Conservation (phyloP, 2,329 filamentous ascomycete genomes). For the Kalaharituber pfeilii region DNA sequence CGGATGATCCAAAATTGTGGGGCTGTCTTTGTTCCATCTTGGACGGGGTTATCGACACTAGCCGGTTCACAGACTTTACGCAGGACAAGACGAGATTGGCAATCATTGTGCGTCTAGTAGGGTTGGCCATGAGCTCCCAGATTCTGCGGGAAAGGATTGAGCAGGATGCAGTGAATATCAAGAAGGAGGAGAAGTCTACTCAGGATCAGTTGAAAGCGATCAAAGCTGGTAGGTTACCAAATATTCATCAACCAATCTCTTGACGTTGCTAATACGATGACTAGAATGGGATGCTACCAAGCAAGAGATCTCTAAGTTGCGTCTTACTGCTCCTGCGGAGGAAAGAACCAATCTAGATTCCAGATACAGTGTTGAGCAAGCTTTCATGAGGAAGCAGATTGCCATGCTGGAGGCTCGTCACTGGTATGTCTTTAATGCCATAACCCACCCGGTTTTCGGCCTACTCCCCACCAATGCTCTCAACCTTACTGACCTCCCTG, state of each 20-base stretch:
- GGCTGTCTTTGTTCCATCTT: conserved; percentile 7
- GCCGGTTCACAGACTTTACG: conserved; percentile 5
- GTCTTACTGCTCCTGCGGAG: conserved; percentile 7
- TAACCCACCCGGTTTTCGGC: neutral
- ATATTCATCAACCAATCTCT: too few species aligned
- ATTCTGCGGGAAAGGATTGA: conserved; percentile 11
- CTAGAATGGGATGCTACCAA: conserved; percentile 15
- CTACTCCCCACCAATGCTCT: neutral
- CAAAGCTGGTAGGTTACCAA: conserved; percentile 11
- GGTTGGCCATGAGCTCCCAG: conserved; percentile 6
- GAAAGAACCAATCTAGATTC: conserved; percentile 12
- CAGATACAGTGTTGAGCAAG: conserved; percentile 10
- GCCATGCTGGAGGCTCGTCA: conserved; percentile 8
- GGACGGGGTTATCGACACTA: conserved; percentile 1
- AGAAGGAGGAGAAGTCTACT: conserved; percentile 4
- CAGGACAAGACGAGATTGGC: conserved; percentile 4
- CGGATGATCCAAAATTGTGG: conserved; percentile 13
- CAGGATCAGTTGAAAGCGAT: conserved; percentile 11
- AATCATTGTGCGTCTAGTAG: conserved; percentile 8
- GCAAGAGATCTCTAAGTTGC: conserved; percentile 11
- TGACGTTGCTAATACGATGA: too few species aligned
- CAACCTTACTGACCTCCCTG: neutral
- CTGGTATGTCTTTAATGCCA: conserved; percentile 7
- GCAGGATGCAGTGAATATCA: conserved; percentile 7
- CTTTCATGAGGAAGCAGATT: conserved; percentile 10